Base-by-base conservation (phyloP, 495 filamentous ascomycete species). In the Xylaria palmicola region DNA sequence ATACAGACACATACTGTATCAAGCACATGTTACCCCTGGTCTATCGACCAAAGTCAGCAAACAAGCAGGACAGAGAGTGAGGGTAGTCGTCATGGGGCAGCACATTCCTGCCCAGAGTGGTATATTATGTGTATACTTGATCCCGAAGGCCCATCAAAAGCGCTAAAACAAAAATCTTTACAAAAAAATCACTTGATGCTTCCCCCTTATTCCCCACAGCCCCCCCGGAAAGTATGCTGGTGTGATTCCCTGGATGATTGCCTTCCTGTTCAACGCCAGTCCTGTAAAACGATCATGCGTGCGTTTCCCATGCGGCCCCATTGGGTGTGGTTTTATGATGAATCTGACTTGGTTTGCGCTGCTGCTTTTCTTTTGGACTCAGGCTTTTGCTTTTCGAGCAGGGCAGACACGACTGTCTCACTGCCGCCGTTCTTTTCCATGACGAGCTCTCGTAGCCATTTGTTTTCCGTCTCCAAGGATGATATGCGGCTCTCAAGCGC, bases 391-490 rank as follows among this genome's bases (percentile, higher is more conserved):
- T 79, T 77, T 62, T 78, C 75, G 39, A 79, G 69, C 51, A 81
- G 64, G 53, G 74, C 71, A 26, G 76, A 71, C 20, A 77, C 68
- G 24, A 83, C 74, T 40, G 81, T 78, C 29, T 79, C 79, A 59
- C 78, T 80, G 50, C 79, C 79, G 60, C 81, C 89, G 56, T 90
- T 92, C 83, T 97, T 97, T 78, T 97, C 94, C 55, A 89, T 90
- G 49, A 98, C 85, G 50, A 98, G 83, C 62, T 90, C 90, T 83
- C 95, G 93, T 69, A 98, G 75, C 95, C 94, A 98, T 64, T 90
- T 89, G 75, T 98, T 98, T 76, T 98, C 93, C 74, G 90, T 93
- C 80, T 97, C 91, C 27, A 98, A 78, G 65, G 92, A 87, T 54
- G 86, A 85, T 50, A 98, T 91, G 41, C 89, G 86, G 51, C 86